These are phyloP conservation scores for Plasmodium malariae DNA, from an alignment of 169 alveolate species.

Conservation along the genomic window DNA sequence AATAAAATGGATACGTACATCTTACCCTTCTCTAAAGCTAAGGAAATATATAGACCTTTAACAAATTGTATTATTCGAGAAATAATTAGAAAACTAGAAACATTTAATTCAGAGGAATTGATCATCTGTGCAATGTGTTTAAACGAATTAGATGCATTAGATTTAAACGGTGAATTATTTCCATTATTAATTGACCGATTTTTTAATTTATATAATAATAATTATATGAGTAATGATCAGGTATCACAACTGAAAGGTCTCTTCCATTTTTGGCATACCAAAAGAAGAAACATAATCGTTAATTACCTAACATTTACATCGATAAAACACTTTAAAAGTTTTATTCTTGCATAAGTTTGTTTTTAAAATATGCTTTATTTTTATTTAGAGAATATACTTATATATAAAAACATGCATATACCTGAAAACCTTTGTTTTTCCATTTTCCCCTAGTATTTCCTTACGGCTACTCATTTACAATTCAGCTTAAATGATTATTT, in stretches of 20 bases:
- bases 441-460: no score
- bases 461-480: no score
- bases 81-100: slow-evolving; percentile 81
- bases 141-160: slow-evolving; percentile 64
- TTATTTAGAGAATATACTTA: no score
- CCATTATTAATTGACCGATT: slow-evolving; percentile 58
- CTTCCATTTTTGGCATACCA: slow-evolving; percentile 19
- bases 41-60: slow-evolving; percentile 79
- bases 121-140: slow-evolving; percentile 76
- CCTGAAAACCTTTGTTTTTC: no score
- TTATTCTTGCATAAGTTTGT: slow-evolving; percentile 16
- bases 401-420: background rate
- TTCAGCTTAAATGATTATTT: no score
- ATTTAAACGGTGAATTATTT: slow-evolving; percentile 59
- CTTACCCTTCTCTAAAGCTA: slow-evolving; percentile 81
- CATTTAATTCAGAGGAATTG: slow-evolving; percentile 84
- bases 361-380: no score
- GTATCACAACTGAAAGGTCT: slow-evolving; percentile 30
- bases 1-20: slow-evolving; percentile 78
- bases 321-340: slow-evolving; percentile 34
- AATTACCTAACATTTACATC: slow-evolving; percentile 13
- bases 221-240: slow-evolving; percentile 62
- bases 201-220: slow-evolving; percentile 41
- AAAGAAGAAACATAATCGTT: slow-evolving; percentile 12
- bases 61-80: slow-evolving; percentile 85